phyloP scores from a whole-genome alignment of 2,329 filamentous ascomycete species.

The Neofusicoccum ribis region DNA sequence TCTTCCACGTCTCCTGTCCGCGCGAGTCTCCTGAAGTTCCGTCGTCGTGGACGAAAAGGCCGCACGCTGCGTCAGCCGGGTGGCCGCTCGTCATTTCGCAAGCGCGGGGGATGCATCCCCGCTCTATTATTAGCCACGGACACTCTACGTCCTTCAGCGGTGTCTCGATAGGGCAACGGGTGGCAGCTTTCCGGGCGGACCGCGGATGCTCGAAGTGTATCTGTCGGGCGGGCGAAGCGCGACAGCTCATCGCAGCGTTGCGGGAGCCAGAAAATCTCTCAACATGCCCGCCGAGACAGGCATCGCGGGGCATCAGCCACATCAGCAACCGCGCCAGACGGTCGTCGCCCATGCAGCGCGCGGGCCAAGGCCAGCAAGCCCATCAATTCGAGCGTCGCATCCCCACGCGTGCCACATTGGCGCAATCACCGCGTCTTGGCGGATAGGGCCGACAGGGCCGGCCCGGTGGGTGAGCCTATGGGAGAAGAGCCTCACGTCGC shows the following conservation, averaged over 20 bases:
- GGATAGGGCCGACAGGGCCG: not conserved
- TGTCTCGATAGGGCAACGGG: not conserved
- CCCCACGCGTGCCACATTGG: slow-evolving; percentile 16
- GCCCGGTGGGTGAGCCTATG: slow-evolving; percentile 9
- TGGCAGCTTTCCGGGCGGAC: slow-evolving; percentile 4
- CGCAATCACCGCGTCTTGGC: slow-evolving; percentile 4
- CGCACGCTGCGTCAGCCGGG: not conserved
- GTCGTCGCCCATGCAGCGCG: not conserved
- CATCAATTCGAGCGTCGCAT: slow-evolving; percentile 5
- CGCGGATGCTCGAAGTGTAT: not conserved
- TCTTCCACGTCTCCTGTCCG: not conserved
- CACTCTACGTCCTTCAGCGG: not conserved
- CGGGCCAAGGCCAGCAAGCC: not conserved
- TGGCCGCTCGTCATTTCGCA: slow-evolving; percentile 1
- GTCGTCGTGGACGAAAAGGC: not conserved
- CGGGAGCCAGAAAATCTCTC: not conserved
- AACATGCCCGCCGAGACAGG: not conserved
- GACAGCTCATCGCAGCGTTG: not conserved
- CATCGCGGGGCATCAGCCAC: not conserved
- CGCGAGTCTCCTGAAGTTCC: not conserved
- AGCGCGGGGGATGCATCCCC: not conserved
- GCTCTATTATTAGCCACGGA: slow-evolving; percentile 1
- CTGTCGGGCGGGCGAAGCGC: not conserved
- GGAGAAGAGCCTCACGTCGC: slow-evolving; percentile 3
- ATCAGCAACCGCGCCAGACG: not conserved